Evolutionary conservation across 768 basidiomycete species (phyloP).

Genomic region (Trametes meyenii): DNA sequence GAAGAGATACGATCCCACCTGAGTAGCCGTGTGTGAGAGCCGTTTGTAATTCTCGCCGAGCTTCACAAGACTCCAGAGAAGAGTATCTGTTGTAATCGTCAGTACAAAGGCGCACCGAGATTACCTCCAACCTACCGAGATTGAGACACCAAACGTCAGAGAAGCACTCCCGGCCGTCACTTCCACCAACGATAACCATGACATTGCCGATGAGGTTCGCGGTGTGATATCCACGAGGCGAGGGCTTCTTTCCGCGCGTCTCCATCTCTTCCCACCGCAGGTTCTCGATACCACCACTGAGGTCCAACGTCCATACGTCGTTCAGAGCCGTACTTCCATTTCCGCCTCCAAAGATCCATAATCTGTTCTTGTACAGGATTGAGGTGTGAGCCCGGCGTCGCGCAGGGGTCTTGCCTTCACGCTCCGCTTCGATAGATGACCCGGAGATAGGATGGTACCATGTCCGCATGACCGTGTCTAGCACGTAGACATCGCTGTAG

Average conservation of each 20-base stretch:
- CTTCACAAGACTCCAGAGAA: constrained; percentile 45
- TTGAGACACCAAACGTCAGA: constrained; percentile 87
- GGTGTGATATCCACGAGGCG: constrained; percentile 85
- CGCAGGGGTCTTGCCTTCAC: constrained; percentile 27
- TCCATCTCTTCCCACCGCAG: constrained; percentile 64
- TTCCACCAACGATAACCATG: constrained; percentile 90
- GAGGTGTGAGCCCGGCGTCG: constrained; percentile 89
- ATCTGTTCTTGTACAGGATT: constrained; percentile 66
- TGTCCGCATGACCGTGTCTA: constrained; percentile 74
- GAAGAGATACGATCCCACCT: constrained; percentile 91
- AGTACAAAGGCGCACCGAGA: constrained; percentile 22
- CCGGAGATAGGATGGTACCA: constrained; percentile 57
- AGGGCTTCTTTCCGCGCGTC: constrained; percentile 57
- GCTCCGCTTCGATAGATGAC: constrained; percentile 14
- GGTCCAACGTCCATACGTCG: constrained; percentile 88
- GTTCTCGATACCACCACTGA: constrained; percentile 43
- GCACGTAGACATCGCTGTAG: constrained; percentile 80
- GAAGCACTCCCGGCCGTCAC: constrained; percentile 87
- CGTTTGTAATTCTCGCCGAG: constrained; percentile 54
- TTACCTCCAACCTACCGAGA: constrained; percentile 59
- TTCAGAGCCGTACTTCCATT: constrained; percentile 89
- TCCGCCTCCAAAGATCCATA: constrained; percentile 94
- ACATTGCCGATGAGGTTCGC: constrained; percentile 83
- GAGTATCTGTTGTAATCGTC: constrained; percentile 36
- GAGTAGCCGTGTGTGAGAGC: constrained; percentile 84